Evolutionary conservation across 2,329 filamentous ascomycete genomes (phyloP).

Genomic region (Colletotrichum zoysiae): DNA sequence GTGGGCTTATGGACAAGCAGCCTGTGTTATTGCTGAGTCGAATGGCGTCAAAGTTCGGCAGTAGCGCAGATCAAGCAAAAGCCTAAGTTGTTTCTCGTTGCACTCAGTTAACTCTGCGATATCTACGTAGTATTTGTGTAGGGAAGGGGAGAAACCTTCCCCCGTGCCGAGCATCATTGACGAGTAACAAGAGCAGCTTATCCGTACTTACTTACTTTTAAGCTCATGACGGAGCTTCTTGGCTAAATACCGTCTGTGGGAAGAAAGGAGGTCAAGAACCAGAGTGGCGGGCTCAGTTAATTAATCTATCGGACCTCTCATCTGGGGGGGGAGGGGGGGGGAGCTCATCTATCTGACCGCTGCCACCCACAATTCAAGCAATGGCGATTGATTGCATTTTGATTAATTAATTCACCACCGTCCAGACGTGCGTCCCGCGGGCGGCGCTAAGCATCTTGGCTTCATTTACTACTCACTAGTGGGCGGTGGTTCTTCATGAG

Average conservation of each 20-base stretch:
- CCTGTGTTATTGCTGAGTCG: background rate
- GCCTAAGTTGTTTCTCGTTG: constrained; percentile 1
- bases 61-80: background rate
- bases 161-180: background rate
- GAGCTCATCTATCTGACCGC: background rate
- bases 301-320: constrained; percentile 17
- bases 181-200: constrained; percentile 2
- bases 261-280: background rate
- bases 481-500: constrained; percentile 8
- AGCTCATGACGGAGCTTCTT: background rate
- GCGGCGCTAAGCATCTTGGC: constrained; percentile 3
- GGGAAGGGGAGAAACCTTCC: background rate
- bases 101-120: background rate
- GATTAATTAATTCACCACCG: constrained; percentile 18
- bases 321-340: background rate
- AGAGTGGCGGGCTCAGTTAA: constrained; percentile 16
- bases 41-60: background rate
- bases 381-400: constrained; percentile 32
- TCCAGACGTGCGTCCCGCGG: constrained; percentile 7
- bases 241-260: constrained; percentile 11
- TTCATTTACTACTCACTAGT: background rate
- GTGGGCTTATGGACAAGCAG: constrained; percentile 4
- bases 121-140: too few species aligned
- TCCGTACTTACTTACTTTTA: background rate
- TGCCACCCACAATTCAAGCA: constrained; percentile 38